Conservation (phyloP, 2,329 filamentous ascomycete genomes). For the Bipolaris zeicola region DNA sequence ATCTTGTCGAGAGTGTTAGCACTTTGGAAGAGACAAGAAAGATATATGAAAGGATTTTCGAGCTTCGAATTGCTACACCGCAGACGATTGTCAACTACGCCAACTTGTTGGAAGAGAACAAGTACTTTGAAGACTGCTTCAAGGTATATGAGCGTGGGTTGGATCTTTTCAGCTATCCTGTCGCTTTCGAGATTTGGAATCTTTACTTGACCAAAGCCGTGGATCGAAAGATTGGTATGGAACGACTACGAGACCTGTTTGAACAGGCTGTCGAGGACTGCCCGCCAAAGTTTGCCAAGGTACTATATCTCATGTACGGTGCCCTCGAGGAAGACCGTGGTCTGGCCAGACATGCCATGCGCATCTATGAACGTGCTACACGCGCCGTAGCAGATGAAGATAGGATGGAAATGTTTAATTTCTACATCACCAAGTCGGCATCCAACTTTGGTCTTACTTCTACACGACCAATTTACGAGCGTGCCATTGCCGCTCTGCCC, state of each 20-base stretch:
- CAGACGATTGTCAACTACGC: conserved; percentile 99
- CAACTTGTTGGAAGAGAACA: conserved; percentile 90
- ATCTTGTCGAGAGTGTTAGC: conserved; percentile 92
- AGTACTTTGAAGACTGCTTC: conserved; percentile 97
- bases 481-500: conserved; percentile 89
- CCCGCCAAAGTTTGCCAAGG: conserved; percentile 93
- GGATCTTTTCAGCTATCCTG: conserved; percentile 97
- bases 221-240: conserved; percentile 93
- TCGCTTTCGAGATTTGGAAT: conserved; percentile 98
- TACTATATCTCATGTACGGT: conserved; percentile 97
- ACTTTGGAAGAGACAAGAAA: conserved; percentile 90
- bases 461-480: conserved; percentile 93
- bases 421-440: conserved; percentile 98
- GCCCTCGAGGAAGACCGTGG: conserved; percentile 95
- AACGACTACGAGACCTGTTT: conserved; percentile 90
- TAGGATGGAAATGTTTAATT: conserved; percentile 96
- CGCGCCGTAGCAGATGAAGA: conserved; percentile 94
- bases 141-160: conserved; percentile 95
- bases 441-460: conserved; percentile 97
- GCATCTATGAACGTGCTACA: conserved; percentile 97
- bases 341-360: conserved; percentile 94
- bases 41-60: conserved; percentile 97
- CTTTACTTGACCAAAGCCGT: conserved; percentile 97
- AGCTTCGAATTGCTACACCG: conserved; percentile 94
- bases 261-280: conserved; percentile 96